phyloP scores from a whole-genome alignment of 176 grass and related monocot species.

The Avena sativa region DNA sequence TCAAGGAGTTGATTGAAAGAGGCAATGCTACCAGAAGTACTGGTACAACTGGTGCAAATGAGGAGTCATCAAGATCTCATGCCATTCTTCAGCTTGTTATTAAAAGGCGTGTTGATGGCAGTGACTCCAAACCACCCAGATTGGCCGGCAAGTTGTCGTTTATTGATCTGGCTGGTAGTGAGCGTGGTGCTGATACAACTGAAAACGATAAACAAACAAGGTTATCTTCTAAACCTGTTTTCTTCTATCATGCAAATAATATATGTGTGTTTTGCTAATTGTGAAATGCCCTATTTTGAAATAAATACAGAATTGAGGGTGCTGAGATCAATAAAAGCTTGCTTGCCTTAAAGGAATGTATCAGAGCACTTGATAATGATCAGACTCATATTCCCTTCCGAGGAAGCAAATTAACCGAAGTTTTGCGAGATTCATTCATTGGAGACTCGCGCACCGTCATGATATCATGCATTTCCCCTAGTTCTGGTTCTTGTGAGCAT shows the following conservation, averaged over 20 bases:
- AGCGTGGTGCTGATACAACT: constrained; percentile 98
- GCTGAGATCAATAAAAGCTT: constrained; percentile 99
- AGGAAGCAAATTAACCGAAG: constrained; percentile 98
- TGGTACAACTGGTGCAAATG: constrained; percentile 95
- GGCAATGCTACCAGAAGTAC: constrained; percentile 93
- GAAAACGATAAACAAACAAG: constrained; percentile 99
- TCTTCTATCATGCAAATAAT: background rate
- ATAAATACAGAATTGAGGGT: constrained; percentile 85
- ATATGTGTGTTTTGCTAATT: constrained; percentile 32
- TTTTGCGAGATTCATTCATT: constrained; percentile 92
- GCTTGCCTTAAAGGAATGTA: constrained; percentile 97
- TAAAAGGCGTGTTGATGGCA: constrained; percentile 82
- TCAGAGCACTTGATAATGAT: constrained; percentile 97
- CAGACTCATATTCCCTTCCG: constrained; percentile 98
- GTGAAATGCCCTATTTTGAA: constrained; percentile 21
- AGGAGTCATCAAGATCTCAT: constrained; percentile 97
- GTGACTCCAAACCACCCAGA: constrained; percentile 72
- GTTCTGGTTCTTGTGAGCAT: constrained; percentile 97
- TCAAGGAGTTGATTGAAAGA: constrained; percentile 92
- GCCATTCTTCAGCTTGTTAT: constrained; percentile 99
- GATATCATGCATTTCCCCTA: constrained; percentile 99
- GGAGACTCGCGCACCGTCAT: constrained; percentile 97
- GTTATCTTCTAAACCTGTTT: constrained; percentile 43
- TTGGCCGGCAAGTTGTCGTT: constrained; percentile 88
- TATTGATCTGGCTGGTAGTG: constrained; percentile 97